A percentile compares a stretch with the other conserved stretches of the same genome.
These are phyloP conservation scores for Candida broadrunensis DNA, from an alignment of 805 yeast genomes.

Conservation along the genomic window DNA sequence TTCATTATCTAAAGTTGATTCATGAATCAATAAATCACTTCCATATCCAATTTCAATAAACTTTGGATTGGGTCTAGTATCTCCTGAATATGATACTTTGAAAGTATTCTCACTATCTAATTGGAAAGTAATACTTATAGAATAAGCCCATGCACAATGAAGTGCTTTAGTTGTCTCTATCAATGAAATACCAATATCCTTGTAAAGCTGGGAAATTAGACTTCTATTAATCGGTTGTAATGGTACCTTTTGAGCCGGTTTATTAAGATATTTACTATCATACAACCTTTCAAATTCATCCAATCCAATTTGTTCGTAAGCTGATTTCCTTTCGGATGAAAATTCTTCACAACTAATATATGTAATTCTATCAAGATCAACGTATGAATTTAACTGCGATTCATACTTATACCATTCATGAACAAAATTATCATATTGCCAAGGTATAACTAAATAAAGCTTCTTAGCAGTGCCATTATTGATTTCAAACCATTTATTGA, in stretches of 20 bases:
- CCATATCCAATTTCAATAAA: constrained; percentile 65
- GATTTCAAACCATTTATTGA: constrained; percentile 62
- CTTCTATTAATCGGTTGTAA: constrained; percentile 24
- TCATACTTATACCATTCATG: constrained; percentile 65
- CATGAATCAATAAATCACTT: constrained; percentile 83
- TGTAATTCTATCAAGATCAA: constrained; percentile 40
- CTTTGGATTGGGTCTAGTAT: constrained; percentile 75
- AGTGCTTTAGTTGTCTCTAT: constrained; percentile 69
- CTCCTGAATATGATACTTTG: constrained; percentile 88
- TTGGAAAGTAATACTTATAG: constrained; percentile 51
- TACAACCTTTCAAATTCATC: constrained; percentile 31
- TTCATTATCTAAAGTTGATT: constrained; percentile 85
- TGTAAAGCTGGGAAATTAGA: constrained; percentile 31
- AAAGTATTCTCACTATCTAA: constrained; percentile 44
- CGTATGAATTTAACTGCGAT: constrained; percentile 13
- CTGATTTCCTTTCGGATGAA: constrained; percentile 25
- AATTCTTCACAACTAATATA: constrained; percentile 64
- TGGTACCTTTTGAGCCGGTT: constrained; percentile 16
- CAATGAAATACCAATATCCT: constrained; percentile 39
- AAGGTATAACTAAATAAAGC: constrained; percentile 68
- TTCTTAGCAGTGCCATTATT: constrained; percentile 27
- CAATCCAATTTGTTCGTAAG: constrained; percentile 23
- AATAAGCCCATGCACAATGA: constrained; percentile 83
- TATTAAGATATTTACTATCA: constrained; percentile 17
- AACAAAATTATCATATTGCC: constrained; percentile 66